Conservation (phyloP, 495 filamentous ascomycete species). For the Aspergillus bridgeri region DNA sequence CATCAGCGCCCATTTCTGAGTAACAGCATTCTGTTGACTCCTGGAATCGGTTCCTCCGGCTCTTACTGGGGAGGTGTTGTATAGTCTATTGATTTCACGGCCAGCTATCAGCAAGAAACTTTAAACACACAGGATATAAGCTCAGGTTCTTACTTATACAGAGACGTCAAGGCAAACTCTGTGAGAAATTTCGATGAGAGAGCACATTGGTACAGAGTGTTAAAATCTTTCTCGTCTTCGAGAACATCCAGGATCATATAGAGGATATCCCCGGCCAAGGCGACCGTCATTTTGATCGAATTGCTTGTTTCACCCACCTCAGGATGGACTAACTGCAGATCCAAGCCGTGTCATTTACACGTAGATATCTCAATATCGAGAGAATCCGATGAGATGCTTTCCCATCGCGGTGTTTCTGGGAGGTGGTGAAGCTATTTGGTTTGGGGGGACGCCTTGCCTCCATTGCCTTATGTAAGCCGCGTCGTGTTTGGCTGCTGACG, state of each 20-base stretch:
- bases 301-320: not conserved
- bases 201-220: conserved; percentile 28
- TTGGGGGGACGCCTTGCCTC: not conserved
- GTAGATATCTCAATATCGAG: not conserved
- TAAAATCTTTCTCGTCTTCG: conserved; percentile 26
- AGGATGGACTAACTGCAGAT: not conserved
- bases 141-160: conserved; percentile 55
- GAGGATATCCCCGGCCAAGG: conserved; percentile 23
- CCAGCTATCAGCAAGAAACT: not conserved
- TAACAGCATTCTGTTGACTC: conserved; percentile 19
- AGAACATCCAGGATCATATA: conserved; percentile 29
- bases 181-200: conserved; percentile 39
- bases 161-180: conserved; percentile 51
- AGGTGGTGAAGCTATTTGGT: not conserved
- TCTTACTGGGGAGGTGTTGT: conserved; percentile 37
- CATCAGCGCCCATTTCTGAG: conserved; percentile 53
- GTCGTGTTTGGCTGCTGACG: conserved; percentile 10
- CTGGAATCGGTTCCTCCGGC: conserved; percentile 30
- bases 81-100: conserved; percentile 24
- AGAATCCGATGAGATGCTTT: not conserved
- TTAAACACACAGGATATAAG: not conserved
- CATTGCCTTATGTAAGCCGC: conserved; percentile 21
- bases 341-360: not conserved
- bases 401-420: not conserved
- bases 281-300: conserved; percentile 17